Evolutionary conservation across 179 eudicot genomes (phyloP), one percentile per base, ranked within the genome.

Genomic region (Amaranthus tricolor): DNA sequence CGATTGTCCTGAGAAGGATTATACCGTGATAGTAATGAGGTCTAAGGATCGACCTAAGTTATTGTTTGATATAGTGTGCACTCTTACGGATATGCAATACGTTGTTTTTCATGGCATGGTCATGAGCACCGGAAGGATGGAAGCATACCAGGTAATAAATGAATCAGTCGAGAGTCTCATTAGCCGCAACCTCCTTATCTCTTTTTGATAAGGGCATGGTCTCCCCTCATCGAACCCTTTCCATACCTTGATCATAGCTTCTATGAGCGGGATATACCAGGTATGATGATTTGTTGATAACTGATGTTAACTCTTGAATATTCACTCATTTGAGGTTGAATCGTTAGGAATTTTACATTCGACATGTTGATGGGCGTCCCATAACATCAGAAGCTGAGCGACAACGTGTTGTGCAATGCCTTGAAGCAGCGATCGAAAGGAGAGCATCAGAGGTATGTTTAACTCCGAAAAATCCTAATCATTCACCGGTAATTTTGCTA

Each of bases 61-160:
- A 74, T 63, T 94, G 74, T 94, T 94, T 81, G 98, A 94, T 75
- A 88, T 80, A 6, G 79, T 94, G 15, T 92, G 98, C 82, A 94
- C 98, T 43, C 83, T 94, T 6, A 94, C 97, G 6, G 98, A 94
- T 77, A 90, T 94, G 97, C 84, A 90, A 64, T 94, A 94, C 74
- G 97, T 92, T 9, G 92, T 94, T 19, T 94, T 86, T 48, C 98
- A 92, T 82, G 98, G 94, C n/a, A 91, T 86, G 72, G 98, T 93
- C 50, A 74, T 82, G 40, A 31, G 40, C 63, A 81, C 89, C 0
- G 85, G 83, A 49, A 86, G 83, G 44, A 80, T 15, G 55, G 96
- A 93, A 83, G 98, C 98, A 24, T 89, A 84, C 81, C 94, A 89
- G 97, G 97, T 92, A 82, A 49, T 9, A 11, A 16, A 52, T 40